phyloP scores from a whole-genome alignment of 2,329 filamentous ascomycete species.

The Aspergillus udagawae region DNA sequence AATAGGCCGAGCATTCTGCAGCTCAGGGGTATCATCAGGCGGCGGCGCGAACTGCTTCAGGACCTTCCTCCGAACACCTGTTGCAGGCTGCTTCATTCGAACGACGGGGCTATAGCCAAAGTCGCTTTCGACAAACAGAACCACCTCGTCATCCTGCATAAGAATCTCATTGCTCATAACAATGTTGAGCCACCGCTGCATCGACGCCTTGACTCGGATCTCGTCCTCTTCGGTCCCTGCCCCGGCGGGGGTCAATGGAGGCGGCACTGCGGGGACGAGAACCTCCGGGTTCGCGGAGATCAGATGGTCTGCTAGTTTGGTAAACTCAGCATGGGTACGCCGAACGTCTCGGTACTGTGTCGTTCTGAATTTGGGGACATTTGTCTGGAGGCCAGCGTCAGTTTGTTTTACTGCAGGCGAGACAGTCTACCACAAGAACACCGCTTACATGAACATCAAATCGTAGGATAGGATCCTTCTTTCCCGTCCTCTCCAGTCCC shows the following conservation, averaged over 20 bases:
- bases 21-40: constrained; percentile 92
- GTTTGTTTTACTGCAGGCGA: constrained; percentile 5
- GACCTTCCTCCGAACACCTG: constrained; percentile 88
- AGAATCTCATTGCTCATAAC: constrained; percentile 89
- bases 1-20: constrained; percentile 80
- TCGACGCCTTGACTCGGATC: constrained; percentile 74
- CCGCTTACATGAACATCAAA: constrained; percentile 90
- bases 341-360: constrained; percentile 98
- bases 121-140: constrained; percentile 97
- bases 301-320: constrained; percentile 92
- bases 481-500: constrained; percentile 83
- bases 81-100: constrained; percentile 93
- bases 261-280: constrained; percentile 87
- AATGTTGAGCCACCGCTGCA: constrained; percentile 94
- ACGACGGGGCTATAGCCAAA: constrained; percentile 97
- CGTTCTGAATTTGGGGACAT: constrained; percentile 95
- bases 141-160: constrained; percentile 93
- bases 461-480: constrained; percentile 89
- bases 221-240: constrained; percentile 97
- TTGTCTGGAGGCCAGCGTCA: constrained; percentile 61
- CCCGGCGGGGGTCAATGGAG: constrained; percentile 89
- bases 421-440: background rate
- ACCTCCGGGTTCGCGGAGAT: constrained; percentile 97
- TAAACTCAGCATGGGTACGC: constrained; percentile 90
- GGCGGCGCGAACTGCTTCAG: constrained; percentile 98